These are phyloP conservation scores for Yamadazyma diddensiae DNA, from an alignment of 1,139 yeast species.

Conservation along the genomic window DNA sequence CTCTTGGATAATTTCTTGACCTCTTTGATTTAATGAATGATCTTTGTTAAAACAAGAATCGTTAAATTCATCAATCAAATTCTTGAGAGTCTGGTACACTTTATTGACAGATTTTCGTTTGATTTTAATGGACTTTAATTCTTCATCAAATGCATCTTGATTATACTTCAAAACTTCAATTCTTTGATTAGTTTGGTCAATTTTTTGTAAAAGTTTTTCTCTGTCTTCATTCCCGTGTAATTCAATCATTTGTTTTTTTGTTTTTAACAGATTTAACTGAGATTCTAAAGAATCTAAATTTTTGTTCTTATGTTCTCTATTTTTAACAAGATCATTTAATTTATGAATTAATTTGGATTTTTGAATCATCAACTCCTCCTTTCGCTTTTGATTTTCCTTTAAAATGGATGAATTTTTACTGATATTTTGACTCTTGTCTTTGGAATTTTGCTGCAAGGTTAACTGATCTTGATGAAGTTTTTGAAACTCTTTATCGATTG, in stretches of 20 bases:
- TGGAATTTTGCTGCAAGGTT: slow-evolving; percentile 29
- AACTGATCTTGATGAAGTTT: slow-evolving; percentile 27
- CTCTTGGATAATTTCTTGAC: slow-evolving; percentile 25
- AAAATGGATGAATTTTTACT: slow-evolving; percentile 7
- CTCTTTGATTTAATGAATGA: slow-evolving; percentile 27
- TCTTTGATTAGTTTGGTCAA: neutral
- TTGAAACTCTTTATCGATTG: slow-evolving; percentile 23
- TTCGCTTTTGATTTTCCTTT: slow-evolving; percentile 16
- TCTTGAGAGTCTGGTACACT: slow-evolving; percentile 21
- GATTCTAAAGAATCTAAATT: slow-evolving; percentile 4
- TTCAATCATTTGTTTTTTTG: slow-evolving; percentile 3
- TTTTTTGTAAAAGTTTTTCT: slow-evolving; percentile 1
- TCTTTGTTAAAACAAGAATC: slow-evolving; percentile 32
- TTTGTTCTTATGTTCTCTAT: slow-evolving; percentile 13
- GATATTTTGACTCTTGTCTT: slow-evolving; percentile 20
- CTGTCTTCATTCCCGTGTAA: slow-evolving; percentile 3
- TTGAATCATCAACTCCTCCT: slow-evolving; percentile 24
- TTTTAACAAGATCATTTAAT: slow-evolving; percentile 21
- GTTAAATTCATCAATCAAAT: slow-evolving; percentile 27
- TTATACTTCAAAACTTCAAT: slow-evolving; percentile 12
- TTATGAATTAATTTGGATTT: slow-evolving; percentile 33
- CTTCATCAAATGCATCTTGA: slow-evolving; percentile 21
- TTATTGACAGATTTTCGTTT: slow-evolving; percentile 27
- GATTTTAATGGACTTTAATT: slow-evolving; percentile 22
- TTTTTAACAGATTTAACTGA: slow-evolving; percentile 2